phyloP scores from a whole-genome alignment of 169 alveolate genomes.

The Plasmodium inui region DNA sequence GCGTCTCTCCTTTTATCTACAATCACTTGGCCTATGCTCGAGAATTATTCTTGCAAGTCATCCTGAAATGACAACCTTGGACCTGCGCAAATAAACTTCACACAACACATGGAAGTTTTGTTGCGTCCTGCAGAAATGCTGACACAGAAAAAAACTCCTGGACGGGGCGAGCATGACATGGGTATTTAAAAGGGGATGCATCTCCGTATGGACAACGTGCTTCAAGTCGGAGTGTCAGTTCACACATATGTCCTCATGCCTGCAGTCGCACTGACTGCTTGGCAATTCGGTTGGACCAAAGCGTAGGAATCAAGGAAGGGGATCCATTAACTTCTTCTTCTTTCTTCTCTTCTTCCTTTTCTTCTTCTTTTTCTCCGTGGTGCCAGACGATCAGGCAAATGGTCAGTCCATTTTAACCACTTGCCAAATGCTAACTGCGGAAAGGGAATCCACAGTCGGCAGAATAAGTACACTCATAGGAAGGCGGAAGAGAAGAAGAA shows the following conservation, averaged over 20 bases:
- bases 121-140: not conserved
- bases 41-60: not conserved
- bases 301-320: not conserved
- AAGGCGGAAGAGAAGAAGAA: not conserved
- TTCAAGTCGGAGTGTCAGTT: not conserved
- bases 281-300: no score
- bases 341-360: not conserved
- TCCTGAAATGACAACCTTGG: not conserved
- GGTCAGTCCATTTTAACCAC: not conserved
- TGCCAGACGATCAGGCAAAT: not conserved
- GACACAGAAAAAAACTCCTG: not conserved
- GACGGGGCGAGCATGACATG: not conserved
- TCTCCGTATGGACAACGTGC: not conserved
- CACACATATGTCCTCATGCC: not conserved
- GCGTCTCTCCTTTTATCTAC: not conserved
- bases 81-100: not conserved
- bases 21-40: not conserved
- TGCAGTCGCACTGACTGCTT: no score
- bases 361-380: not conserved
- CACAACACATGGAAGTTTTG: not conserved
- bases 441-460: not conserved
- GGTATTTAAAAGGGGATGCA: not conserved
- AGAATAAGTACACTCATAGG: not conserved
- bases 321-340: not conserved
- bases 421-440: not conserved